These are phyloP conservation scores for Ogataea polymorpha DNA, from an alignment of 805 yeast species.

Conservation along the genomic window DNA sequence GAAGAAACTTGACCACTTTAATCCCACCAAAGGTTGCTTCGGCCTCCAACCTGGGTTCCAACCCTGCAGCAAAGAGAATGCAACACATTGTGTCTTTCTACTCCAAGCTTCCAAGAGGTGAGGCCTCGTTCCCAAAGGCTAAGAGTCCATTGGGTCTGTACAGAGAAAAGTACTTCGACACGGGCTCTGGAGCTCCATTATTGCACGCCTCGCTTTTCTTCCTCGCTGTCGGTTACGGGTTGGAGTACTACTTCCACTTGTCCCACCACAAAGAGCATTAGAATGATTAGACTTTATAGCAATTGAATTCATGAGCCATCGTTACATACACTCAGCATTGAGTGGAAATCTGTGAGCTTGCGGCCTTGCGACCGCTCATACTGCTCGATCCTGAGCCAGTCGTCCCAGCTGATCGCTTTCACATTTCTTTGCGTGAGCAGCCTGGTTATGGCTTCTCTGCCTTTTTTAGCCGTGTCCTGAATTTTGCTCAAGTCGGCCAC, in stretches of 20 bases:
- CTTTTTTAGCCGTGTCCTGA: slow-evolving; percentile 23
- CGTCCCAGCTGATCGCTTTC: slow-evolving; percentile 53
- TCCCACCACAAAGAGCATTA: slow-evolving; percentile 56
- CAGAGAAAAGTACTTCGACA: slow-evolving; percentile 81
- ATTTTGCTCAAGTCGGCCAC: slow-evolving; percentile 42
- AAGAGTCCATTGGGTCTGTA: slow-evolving; percentile 70
- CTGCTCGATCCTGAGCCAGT: slow-evolving; percentile 59
- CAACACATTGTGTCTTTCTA: slow-evolving; percentile 92
- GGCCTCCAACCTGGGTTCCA: slow-evolving; percentile 88
- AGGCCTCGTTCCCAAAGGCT: slow-evolving; percentile 73
- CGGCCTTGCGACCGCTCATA: slow-evolving; percentile 52
- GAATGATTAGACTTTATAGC: slow-evolving; percentile 13
- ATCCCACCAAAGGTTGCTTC: slow-evolving; percentile 99
- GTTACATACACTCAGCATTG: slow-evolving; percentile 42
- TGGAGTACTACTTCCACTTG: slow-evolving; percentile 92
- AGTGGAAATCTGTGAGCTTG: slow-evolving; percentile 52
- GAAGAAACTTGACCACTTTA: slow-evolving; percentile 91
- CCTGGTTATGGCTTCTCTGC: slow-evolving; percentile 30
- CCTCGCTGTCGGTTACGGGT: slow-evolving; percentile 76
- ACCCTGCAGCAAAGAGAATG: slow-evolving; percentile 97
- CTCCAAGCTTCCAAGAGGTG: slow-evolving; percentile 93
- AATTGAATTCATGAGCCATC: slow-evolving; percentile 12
- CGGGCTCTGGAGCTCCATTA: slow-evolving; percentile 81
- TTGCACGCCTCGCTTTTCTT: slow-evolving; percentile 70
- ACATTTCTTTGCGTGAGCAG: slow-evolving; percentile 19